Conservation (phyloP, 208 protist genomes). For the Leishmania aethiopica region DNA sequence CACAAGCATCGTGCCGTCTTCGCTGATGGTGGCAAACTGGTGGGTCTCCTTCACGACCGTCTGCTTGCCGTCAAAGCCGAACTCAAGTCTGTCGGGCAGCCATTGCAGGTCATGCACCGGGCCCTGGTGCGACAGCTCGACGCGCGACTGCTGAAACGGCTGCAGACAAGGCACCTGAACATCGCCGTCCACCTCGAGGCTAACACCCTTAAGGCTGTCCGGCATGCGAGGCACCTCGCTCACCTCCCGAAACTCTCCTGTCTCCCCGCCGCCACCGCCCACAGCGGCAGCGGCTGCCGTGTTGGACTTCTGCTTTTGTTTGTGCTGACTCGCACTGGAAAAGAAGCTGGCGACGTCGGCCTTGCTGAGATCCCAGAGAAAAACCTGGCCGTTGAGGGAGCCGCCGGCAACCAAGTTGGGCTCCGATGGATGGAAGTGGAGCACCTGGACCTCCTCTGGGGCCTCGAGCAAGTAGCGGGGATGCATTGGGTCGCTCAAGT, state of each 20-base stretch:
- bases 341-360: slow-evolving; percentile 36
- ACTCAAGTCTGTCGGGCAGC: slow-evolving; percentile 78
- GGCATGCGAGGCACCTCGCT: slow-evolving; percentile 81
- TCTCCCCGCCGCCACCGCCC: background rate
- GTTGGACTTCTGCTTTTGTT: slow-evolving; percentile 12
- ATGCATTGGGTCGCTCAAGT: slow-evolving; percentile 91
- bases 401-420: slow-evolving; percentile 86
- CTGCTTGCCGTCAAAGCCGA: slow-evolving; percentile 89
- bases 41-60: slow-evolving; percentile 56
- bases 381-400: slow-evolving; percentile 90
- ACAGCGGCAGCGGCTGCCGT: background rate
- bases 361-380: slow-evolving; percentile 87
- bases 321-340: slow-evolving; percentile 15
- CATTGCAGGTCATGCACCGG: slow-evolving; percentile 90
- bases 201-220: slow-evolving; percentile 66
- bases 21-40: slow-evolving; percentile 89
- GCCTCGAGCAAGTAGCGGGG: slow-evolving; percentile 88
- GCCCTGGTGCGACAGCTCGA: slow-evolving; percentile 87
- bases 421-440: slow-evolving; percentile 85
- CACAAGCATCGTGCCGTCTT: slow-evolving; percentile 85
- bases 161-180: slow-evolving; percentile 83
- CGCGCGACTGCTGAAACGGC: slow-evolving; percentile 71
- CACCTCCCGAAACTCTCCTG: slow-evolving; percentile 43
- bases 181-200: slow-evolving; percentile 77
- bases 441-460: slow-evolving; percentile 85